Conservation (phyloP, 768 basidiomycete species). For the Tulasnella sp. region DNA sequence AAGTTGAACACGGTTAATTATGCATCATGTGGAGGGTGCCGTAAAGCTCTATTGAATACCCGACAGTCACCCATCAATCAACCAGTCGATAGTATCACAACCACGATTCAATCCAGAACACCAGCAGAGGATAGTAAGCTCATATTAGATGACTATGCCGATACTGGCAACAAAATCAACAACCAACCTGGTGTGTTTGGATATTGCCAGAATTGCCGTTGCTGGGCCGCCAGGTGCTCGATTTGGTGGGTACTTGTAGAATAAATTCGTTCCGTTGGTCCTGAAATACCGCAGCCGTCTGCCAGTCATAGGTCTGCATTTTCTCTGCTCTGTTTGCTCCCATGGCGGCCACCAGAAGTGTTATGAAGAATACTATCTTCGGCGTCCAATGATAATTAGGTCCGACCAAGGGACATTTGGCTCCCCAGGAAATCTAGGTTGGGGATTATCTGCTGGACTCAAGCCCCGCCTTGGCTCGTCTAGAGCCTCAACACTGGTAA, state of each 20-base stretch:
- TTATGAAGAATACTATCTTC: slow-evolving; percentile 53
- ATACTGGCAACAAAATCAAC: too few species aligned
- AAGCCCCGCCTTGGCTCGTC: too few species aligned
- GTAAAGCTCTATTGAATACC: slow-evolving; percentile 42
- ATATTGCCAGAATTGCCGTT: slow-evolving; percentile 45
- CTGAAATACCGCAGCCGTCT: slow-evolving; percentile 40
- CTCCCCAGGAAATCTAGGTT: slow-evolving; percentile 6
- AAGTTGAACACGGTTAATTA: slow-evolving; percentile 64
- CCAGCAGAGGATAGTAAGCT: slow-evolving; percentile 15
- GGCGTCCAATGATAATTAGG: slow-evolving; percentile 38
- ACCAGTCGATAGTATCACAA: not conserved
- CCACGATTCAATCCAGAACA: not conserved
- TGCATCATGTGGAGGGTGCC: slow-evolving; percentile 54
- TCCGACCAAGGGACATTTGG: not conserved
- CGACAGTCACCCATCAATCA: slow-evolving; percentile 16
- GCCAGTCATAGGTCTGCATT: slow-evolving; percentile 55
- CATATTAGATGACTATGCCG: slow-evolving; percentile 16
- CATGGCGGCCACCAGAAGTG: slow-evolving; percentile 77
- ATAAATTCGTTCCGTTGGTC: not conserved
- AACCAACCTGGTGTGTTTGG: slow-evolving; percentile 41
- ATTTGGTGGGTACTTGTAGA: slow-evolving; percentile 46
- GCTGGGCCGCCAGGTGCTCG: slow-evolving; percentile 38
- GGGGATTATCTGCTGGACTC: slow-evolving; percentile 2
- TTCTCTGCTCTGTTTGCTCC: slow-evolving; percentile 61
- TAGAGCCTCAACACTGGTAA: too few species aligned